Evolutionary conservation across 441 rosid species (phyloP).

Genomic region (Capsella rubella): DNA sequence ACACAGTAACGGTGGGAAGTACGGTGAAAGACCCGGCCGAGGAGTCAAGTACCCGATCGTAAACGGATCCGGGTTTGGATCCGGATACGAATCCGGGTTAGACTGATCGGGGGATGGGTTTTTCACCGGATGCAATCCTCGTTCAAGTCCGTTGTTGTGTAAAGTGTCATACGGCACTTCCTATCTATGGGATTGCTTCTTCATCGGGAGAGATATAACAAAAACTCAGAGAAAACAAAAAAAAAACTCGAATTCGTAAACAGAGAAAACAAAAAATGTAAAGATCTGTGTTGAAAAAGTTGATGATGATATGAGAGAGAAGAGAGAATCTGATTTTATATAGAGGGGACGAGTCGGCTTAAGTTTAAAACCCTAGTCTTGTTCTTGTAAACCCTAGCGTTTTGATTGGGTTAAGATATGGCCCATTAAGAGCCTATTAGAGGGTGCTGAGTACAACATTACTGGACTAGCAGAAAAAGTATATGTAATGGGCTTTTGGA

Average conservation of each 20-base stretch:
- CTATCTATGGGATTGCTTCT: slow-evolving; percentile 45
- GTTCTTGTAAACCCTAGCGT: background rate
- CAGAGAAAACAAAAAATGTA: accelerated
- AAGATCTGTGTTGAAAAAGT: background rate
- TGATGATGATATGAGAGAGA: background rate
- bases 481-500: background rate
- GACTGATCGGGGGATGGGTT: slow-evolving; percentile 15
- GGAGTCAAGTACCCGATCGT: background rate
- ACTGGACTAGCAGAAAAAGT: background rate
- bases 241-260: background rate
- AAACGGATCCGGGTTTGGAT: slow-evolving; percentile 16
- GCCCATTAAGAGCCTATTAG: background rate
- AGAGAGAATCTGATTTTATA: slow-evolving; percentile 8
- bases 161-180: slow-evolving; percentile 49
- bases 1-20: slow-evolving; percentile 43
- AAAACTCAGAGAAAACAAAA: no score
- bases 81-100: background rate
- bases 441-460: background rate
- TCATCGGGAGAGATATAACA: slow-evolving; percentile 9
- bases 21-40: slow-evolving; percentile 25
- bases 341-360: slow-evolving; percentile 9
- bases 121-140: slow-evolving; percentile 39
- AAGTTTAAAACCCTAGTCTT: slow-evolving; percentile 30
- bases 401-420: background rate
- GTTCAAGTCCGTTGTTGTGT: slow-evolving; percentile 32